Conservation (phyloP, 495 filamentous ascomycete species). For the Filosporella fistucella region DNA sequence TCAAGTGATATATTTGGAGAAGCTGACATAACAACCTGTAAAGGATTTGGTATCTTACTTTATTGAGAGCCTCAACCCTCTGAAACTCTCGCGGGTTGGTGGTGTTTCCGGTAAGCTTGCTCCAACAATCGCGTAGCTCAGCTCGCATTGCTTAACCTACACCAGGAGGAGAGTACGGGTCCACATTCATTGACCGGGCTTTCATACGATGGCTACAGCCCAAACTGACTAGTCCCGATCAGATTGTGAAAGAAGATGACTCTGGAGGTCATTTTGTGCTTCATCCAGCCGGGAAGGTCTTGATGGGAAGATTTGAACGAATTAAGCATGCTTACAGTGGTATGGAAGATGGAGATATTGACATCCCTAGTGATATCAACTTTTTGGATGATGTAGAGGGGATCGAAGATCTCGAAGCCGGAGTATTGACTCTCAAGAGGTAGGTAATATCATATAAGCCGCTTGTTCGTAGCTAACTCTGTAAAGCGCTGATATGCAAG, state of each 20-base stretch:
- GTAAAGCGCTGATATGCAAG: neutral
- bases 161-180: neutral
- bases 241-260: neutral
- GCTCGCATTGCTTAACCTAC: neutral
- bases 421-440: neutral
- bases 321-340: slow-evolving; percentile 28
- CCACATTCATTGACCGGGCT: neutral
- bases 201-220: neutral
- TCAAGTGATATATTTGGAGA: slow-evolving; percentile 11
- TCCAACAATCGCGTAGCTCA: neutral
- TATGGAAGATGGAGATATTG: slow-evolving; percentile 16
- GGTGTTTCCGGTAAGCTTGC: neutral
- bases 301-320: slow-evolving; percentile 25
- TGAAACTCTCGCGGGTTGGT: neutral
- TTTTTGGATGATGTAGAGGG: neutral
- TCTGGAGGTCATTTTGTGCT: slow-evolving; percentile 17
- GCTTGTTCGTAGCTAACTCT: neutral
- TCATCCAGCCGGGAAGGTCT: slow-evolving; percentile 17
- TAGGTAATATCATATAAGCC: neutral
- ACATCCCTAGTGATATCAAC: slow-evolving; percentile 8
- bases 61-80: neutral
- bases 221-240: neutral
- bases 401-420: neutral
- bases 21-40: neutral
- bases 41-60: slow-evolving; percentile 4